A percentile compares a stretch with the other conserved stretches of the same genome.
Evolutionary conservation across 2,329 filamentous ascomycete species (phyloP).

Genomic region (Aspergillus sp.): DNA sequence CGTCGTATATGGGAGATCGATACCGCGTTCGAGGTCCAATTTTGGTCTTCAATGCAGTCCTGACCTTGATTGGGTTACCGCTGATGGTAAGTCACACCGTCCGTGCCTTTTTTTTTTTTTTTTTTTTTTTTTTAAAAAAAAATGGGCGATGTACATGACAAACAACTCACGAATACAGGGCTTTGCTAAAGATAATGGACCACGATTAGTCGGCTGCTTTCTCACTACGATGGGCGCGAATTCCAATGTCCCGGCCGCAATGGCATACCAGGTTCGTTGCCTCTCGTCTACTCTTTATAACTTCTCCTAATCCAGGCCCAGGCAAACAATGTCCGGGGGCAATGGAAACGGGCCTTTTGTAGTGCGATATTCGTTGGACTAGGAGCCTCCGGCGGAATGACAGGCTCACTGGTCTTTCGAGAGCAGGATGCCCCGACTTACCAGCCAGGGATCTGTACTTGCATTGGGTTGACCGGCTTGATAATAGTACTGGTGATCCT

Average conservation of each 20-base stretch:
- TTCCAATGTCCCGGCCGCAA: conserved; percentile 27
- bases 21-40: conserved; percentile 25
- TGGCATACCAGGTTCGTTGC: conserved; percentile 25
- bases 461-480: conserved; percentile 12
- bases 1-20: conserved; percentile 27
- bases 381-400: conserved; percentile 12
- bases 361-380: conserved; percentile 19
- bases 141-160: too few relatives aligned
- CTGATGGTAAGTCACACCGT: conserved; percentile 15
- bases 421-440: conserved; percentile 13
- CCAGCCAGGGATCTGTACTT: conserved; percentile 14
- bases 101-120: neutral
- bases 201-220: conserved; percentile 30
- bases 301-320: conserved; percentile 1
- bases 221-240: conserved; percentile 27
- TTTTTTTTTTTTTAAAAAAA: neutral
- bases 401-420: conserved; percentile 12
- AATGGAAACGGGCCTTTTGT: conserved; percentile 25
- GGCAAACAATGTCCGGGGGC: conserved; percentile 31
- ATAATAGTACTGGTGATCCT: conserved; percentile 23
- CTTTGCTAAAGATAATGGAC: conserved; percentile 17
- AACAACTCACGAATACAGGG: conserved; percentile 3
- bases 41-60: conserved; percentile 22
- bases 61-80: conserved; percentile 25
- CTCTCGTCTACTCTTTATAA: neutral